Evolutionary conservation across 805 yeast genomes (phyloP).

Genomic region (Citeromyces matritensis): DNA sequence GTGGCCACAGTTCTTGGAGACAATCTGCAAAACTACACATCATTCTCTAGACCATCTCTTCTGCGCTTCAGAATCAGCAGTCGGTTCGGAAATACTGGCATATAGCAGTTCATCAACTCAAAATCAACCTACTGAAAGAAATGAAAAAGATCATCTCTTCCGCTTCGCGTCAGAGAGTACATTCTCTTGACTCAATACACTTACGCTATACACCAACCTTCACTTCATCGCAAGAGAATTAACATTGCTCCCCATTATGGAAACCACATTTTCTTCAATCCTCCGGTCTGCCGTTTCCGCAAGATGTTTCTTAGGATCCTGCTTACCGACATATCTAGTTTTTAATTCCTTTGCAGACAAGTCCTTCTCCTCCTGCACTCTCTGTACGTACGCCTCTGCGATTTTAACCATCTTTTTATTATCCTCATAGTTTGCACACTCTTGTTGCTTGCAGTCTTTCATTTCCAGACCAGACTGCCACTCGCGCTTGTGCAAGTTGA

Average conservation of each 20-base stretch:
- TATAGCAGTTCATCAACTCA: not conserved
- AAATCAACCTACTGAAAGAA: too few species aligned
- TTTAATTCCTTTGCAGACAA: conserved; percentile 77
- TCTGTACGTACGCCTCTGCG: conserved; percentile 76
- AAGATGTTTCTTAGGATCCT: conserved; percentile 96
- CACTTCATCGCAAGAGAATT: conserved; percentile 81
- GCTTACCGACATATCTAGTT: conserved; percentile 95
- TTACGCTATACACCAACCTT: not conserved
- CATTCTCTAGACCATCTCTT: not conserved
- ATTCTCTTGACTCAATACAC: not conserved
- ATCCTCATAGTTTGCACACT: conserved; percentile 57
- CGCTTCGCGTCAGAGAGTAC: too few species aligned
- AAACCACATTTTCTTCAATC: conserved; percentile 81
- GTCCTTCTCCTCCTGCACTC: conserved; percentile 88
- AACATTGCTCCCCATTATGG: conserved; percentile 78
- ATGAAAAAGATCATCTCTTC: too few species aligned
- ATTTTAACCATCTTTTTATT: conserved; percentile 74
- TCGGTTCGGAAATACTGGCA: not conserved
- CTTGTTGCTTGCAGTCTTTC: conserved; percentile 64
- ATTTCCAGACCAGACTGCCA: conserved; percentile 90
- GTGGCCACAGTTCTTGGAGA: too few species aligned
- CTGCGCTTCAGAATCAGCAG: not conserved
- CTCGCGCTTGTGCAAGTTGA: conserved; percentile 85
- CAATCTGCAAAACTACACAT: not conserved
- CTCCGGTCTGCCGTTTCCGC: conserved; percentile 75